These are phyloP conservation scores for Allium sativum DNA, from an alignment of 106 monocot genomes.

Conservation along the genomic window DNA sequence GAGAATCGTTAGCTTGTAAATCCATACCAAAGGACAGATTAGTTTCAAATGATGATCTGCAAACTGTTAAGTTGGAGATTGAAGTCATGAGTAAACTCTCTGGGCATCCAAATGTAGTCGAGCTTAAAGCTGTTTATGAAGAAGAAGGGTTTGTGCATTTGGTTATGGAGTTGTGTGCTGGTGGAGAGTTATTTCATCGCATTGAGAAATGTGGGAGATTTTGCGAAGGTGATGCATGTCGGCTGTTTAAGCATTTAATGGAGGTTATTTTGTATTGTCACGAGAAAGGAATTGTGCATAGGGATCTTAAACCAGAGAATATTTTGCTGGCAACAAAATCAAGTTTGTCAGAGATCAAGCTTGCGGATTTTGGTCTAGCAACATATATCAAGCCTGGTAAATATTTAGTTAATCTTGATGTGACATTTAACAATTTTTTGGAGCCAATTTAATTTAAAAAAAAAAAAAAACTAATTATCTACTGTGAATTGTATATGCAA, in stretches of 20 bases:
- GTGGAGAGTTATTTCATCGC: slow-evolving; percentile 81
- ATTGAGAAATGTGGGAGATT: slow-evolving; percentile 63
- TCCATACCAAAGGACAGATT: slow-evolving; percentile 83
- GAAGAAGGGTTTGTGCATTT: slow-evolving; percentile 64
- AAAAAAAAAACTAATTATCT: background rate
- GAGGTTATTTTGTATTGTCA: slow-evolving; percentile 81
- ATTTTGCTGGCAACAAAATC: slow-evolving; percentile 62
- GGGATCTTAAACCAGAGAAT: slow-evolving; percentile 95
- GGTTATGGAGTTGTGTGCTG: slow-evolving; percentile 90
- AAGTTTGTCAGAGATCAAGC: slow-evolving; percentile 61
- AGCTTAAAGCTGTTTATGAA: slow-evolving; percentile 81
- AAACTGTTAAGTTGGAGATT: slow-evolving; percentile 77
- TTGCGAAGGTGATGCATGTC: slow-evolving; percentile 43
- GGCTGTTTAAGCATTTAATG: slow-evolving; percentile 61
- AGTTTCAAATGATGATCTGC: slow-evolving; percentile 52
- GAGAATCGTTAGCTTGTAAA: slow-evolving; percentile 66
- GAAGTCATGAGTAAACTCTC: slow-evolving; percentile 84
- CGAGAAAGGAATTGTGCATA: slow-evolving; percentile 70
- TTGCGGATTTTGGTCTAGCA: slow-evolving; percentile 90
- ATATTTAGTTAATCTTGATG: no score
- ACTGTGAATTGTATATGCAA: background rate
- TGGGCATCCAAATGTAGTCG: slow-evolving; percentile 81
- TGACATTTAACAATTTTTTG: no score
- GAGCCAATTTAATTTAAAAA: background rate
- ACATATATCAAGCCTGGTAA: slow-evolving; percentile 85